phyloP scores from a whole-genome alignment of 2,329 filamentous ascomycete genomes.

The Aspergillus eucalypticola region DNA sequence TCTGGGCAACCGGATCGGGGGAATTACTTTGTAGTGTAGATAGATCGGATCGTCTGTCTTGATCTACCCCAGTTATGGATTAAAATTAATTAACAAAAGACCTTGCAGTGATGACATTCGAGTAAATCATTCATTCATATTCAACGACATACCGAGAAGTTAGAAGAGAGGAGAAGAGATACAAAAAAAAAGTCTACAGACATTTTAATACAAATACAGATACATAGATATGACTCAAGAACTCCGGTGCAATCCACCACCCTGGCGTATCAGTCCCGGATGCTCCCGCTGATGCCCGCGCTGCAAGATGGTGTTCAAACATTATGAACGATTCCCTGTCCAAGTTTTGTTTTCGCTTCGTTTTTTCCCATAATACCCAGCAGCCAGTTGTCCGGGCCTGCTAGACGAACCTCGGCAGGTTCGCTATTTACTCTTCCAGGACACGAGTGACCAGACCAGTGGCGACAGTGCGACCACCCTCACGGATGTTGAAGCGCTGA shows the following conservation, averaged over 20 bases:
- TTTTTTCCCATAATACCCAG: slow-evolving; percentile 36
- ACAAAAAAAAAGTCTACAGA: slow-evolving; percentile 28
- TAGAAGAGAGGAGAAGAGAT: slow-evolving; percentile 32
- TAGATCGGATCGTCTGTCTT: background rate
- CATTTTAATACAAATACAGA: slow-evolving; percentile 33
- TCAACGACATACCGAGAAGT: slow-evolving; percentile 17
- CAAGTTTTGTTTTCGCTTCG: slow-evolving; percentile 11
- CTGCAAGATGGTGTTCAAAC: slow-evolving; percentile 33
- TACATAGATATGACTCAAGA: slow-evolving; percentile 39
- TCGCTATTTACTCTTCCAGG: slow-evolving; percentile 44
- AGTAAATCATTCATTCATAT: slow-evolving; percentile 21
- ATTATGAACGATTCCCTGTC: slow-evolving; percentile 28
- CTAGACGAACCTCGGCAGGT: background rate
- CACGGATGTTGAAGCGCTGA: slow-evolving; percentile 96
- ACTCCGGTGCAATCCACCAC: slow-evolving; percentile 32
- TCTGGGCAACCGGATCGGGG: background rate
- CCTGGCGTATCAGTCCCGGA: slow-evolving; percentile 24
- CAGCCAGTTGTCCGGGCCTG: slow-evolving; percentile 14
- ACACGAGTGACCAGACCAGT: slow-evolving; percentile 81
- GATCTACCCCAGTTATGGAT: background rate
- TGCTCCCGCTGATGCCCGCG: slow-evolving; percentile 35
- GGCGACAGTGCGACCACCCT: slow-evolving; percentile 87
- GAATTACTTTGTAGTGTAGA: too few relatives aligned
- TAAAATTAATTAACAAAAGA: background rate
- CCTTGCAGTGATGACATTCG: background rate